Base-by-base conservation (phyloP, 495 filamentous ascomycete species). In the Neurospora tetraspora region DNA sequence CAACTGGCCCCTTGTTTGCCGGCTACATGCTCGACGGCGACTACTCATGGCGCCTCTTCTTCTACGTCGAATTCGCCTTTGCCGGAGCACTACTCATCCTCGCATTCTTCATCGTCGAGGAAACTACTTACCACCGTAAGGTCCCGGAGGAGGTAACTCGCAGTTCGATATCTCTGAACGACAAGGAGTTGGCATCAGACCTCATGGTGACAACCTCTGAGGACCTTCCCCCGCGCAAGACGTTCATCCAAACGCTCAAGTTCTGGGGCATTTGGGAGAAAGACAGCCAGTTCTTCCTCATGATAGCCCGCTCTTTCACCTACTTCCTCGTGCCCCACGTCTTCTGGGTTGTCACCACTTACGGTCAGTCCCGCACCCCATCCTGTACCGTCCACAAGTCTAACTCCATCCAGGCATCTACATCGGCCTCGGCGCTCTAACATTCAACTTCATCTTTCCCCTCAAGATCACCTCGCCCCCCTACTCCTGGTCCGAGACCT, bases 11-110 rank as follows among this genome's bases (percentile, higher is more conserved):
- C 0, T 78, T 91, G 0, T 89, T 86, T 42, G 88, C 88, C 4
- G 87, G 88, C 1, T 91, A 90, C 79, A 90, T 91, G 86, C 85
- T 91, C 5, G 83, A 84, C 2, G 88, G 85, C 10, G 89, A 88
- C 2, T 86, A 89, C 74, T 87, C 86, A 0, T 91, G 89, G 89
- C 79, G 85, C 18, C 82, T 91, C 1, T 89, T 88, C 81, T 91
- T 91, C 81, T 91, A 90, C 77, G 89, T 91, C 36, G 85, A 86
- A 59, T 85, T 87, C 23, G 88, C 88, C 0, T 90, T 91, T 72
- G 87, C 85, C 10, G 83, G 78, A 14, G 82, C 83, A 0, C 80
- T 90, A 1, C 76, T 90, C 10, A 80, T 91, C 65, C 77, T 88
- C 11, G 87, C 88, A 5, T 90, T 90, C 77, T 80, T 90, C 73